phyloP scores from a whole-genome alignment of 257 asterid genomes.

The Nicotiana sylvestris region DNA sequence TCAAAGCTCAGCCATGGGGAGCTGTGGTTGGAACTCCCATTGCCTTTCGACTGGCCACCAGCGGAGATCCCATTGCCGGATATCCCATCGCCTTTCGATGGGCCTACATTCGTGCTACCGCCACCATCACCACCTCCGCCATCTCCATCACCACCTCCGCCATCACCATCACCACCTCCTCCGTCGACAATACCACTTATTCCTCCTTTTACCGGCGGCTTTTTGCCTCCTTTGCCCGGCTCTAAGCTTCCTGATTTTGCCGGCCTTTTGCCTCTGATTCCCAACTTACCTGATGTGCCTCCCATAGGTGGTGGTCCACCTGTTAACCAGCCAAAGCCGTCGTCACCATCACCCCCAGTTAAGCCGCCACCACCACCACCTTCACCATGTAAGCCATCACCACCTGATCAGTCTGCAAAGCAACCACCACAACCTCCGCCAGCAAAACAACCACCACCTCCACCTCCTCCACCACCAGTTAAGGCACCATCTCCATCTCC shows the following conservation, averaged over 20 bases:
- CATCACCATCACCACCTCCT: background rate
- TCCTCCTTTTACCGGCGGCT: background rate
- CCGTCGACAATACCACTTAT: background rate
- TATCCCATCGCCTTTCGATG: too few relatives aligned
- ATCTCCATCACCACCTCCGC: background rate
- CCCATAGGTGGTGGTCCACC: background rate
- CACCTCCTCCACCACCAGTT: background rate
- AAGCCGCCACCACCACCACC: background rate
- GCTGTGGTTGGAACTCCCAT: background rate
- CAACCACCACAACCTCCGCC: background rate
- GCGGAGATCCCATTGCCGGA: background rate
- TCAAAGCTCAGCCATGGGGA: background rate
- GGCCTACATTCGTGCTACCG: too few relatives aligned
- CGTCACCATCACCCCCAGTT: background rate
- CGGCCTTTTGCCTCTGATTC: too few relatives aligned
- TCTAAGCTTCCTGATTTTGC: too few relatives aligned
- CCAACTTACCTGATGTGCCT: background rate
- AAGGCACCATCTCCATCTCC: background rate
- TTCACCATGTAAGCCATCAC: background rate
- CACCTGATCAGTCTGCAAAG: background rate
- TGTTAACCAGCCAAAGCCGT: background rate
- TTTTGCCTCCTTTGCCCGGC: too few relatives aligned
- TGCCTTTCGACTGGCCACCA: background rate
- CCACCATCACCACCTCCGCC: background rate
- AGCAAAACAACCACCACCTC: background rate